Base-by-base conservation (phyloP, 1,284 basidiomycete genomes). In the Cryptococcus sp. region DNA sequence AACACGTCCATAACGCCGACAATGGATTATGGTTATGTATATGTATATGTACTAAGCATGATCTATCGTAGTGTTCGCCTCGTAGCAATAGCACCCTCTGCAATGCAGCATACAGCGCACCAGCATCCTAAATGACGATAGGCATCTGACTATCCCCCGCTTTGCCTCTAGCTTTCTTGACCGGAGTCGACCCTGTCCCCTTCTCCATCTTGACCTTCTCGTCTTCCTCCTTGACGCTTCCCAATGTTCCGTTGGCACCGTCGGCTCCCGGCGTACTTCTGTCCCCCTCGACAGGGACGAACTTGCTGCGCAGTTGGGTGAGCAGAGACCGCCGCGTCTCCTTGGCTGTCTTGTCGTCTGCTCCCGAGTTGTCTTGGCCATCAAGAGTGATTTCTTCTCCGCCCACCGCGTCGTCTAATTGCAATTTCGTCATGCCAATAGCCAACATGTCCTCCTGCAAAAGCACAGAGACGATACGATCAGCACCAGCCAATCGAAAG, bases 321-420 rank as follows among this genome's bases (percentile, higher is more conserved):
- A 94, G 87, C 64, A 93, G 78, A 5, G 88, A 89, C 57, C 84
- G 87, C 81, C 88, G 89, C 82, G 92, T 86, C 76, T 89, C 86
- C 46, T 78, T 79, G 19, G 74, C 73, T 20, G 73, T 77, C 66
- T 83, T 85, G 77, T 93, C 91, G 50, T 87, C 84, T 27, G 53
- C 75, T 25, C 56, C 56, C 56, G 85, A 82, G 3, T 56, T 63
- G 27, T 61, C 67, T 16, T 60, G 62, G 17, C 68, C 71, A 27
- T 67, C 66, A 1, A 66, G 57, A 4, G 66, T 59, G 22, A 65
- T 57, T 16, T 82, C 83, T 38, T 81, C 80, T 22, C 87, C 89
- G 17, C 92, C 91, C 23, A 97, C 93, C 16, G 92, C 92, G 70
- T 93, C 89, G 73, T 97, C 93, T 16, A 97, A 82, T 39, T 88